phyloP scores from a whole-genome alignment of 106 monocot genomes.

The Vanilla planifolia region DNA sequence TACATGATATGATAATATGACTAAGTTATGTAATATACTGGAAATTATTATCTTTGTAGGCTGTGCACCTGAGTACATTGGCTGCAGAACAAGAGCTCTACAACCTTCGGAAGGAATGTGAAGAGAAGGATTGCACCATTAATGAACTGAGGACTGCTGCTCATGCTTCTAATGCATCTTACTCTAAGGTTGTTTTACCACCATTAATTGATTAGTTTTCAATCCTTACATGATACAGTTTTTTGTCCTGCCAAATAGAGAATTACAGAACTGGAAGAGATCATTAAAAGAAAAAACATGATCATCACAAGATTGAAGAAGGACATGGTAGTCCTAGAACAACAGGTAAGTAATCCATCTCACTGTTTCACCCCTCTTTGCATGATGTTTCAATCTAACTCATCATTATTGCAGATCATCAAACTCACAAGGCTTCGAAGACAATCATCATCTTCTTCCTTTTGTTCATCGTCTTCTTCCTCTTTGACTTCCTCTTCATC shows the following conservation, averaged over 20 bases:
- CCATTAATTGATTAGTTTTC: not conserved
- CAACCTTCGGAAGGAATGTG: slow-evolving; percentile 73
- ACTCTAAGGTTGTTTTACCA: slow-evolving; percentile 47
- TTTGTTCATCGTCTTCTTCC: no score
- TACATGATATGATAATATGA: no score
- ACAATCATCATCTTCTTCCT: slow-evolving; percentile 8
- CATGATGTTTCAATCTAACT: not conserved
- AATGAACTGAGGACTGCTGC: slow-evolving; percentile 50
- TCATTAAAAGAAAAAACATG: slow-evolving; percentile 50
- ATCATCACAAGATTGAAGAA: slow-evolving; percentile 55
- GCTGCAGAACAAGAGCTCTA: slow-evolving; percentile 65
- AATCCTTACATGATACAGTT: slow-evolving; percentile 3
- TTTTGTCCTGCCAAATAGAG: slow-evolving; percentile 26
- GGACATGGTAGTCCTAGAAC: slow-evolving; percentile 39
- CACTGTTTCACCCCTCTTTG: no score
- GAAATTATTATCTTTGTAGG: slow-evolving; percentile 5
- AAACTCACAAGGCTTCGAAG: slow-evolving; percentile 44
- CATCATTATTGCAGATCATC: slow-evolving; percentile 30
- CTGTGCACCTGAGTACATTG: slow-evolving; percentile 36
- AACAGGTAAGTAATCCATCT: slow-evolving; percentile 55
- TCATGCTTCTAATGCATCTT: slow-evolving; percentile 38
- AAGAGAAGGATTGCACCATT: slow-evolving; percentile 83
- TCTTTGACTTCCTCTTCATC: slow-evolving; percentile 17
- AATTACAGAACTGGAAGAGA: slow-evolving; percentile 47
- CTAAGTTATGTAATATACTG: no score